Conservation (phyloP, 257 asterid species). For the Linderniella brevidens region DNA sequence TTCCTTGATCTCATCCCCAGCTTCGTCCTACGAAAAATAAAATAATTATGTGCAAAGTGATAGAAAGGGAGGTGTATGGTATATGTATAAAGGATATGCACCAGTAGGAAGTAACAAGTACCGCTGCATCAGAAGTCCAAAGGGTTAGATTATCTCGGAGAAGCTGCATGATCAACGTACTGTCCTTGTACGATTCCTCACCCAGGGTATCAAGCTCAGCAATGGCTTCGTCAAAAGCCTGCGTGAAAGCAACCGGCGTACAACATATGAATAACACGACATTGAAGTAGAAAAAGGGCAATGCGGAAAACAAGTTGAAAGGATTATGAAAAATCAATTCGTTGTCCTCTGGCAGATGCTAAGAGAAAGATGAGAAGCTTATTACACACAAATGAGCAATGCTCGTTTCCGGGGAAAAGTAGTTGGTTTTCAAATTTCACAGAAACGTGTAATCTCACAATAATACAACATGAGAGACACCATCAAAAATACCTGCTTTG, state of each 20-base stretch:
- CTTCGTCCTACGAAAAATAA: conserved; percentile 38
- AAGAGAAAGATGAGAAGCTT: not conserved
- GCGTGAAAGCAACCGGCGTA: not conserved
- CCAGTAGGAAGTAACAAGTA: conserved; percentile 6
- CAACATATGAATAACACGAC: no score
- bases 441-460: no score
- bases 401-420: no score
- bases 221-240: conserved; percentile 92
- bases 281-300: not conserved
- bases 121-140: conserved; percentile 87
- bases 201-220: conserved; percentile 80
- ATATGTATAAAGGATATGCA: not conserved
- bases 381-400: no score
- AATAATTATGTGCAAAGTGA: not conserved
- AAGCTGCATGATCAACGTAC: conserved; percentile 90
- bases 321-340: no score
- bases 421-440: no score
- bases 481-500: conserved; percentile 65
- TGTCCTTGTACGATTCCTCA: conserved; percentile 95
- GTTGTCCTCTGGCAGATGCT: no score
- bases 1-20: conserved; percentile 61
- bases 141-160: conserved; percentile 77
- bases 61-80: not conserved
- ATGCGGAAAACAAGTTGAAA: no score
- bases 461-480: no score